phyloP scores from a whole-genome alignment of 2,329 filamentous ascomycete genomes.

The Sporothrix humicola region DNA sequence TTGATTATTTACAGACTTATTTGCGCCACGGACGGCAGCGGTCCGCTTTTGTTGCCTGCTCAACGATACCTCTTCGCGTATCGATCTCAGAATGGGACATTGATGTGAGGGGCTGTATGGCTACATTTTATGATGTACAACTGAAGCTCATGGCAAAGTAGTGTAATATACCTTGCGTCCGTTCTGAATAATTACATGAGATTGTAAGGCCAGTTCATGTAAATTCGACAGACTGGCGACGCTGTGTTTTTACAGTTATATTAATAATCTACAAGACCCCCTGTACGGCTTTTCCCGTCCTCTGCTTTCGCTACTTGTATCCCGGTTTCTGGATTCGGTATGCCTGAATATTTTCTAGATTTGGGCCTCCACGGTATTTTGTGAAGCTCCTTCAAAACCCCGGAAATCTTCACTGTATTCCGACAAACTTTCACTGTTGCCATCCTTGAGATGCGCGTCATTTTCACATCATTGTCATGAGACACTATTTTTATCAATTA shows the following conservation, averaged over 20 bases:
- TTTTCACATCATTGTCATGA: neutral
- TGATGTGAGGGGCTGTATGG: no score
- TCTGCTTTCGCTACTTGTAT: neutral
- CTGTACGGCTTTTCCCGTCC: neutral
- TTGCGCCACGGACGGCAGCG: neutral
- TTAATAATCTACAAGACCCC: neutral
- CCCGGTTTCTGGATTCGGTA: slow-evolving; percentile 1
- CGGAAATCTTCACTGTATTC: neutral
- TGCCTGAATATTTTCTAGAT: no score
- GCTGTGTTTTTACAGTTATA: neutral
- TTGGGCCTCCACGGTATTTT: no score
- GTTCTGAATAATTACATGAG: neutral
- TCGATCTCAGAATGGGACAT: neutral
- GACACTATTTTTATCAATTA: no score
- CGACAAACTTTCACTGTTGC: no score
- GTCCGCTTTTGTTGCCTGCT: neutral
- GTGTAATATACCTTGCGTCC: neutral
- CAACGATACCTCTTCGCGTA: neutral
- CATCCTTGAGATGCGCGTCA: neutral
- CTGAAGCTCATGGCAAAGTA: neutral
- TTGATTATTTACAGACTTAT: no score
- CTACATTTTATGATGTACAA: neutral
- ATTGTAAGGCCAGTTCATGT: neutral
- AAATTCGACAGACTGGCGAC: neutral
- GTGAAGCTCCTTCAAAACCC: no score